These are phyloP conservation scores for Capsella rubella DNA, from an alignment of 441 rosid genomes.

Conservation along the genomic window DNA sequence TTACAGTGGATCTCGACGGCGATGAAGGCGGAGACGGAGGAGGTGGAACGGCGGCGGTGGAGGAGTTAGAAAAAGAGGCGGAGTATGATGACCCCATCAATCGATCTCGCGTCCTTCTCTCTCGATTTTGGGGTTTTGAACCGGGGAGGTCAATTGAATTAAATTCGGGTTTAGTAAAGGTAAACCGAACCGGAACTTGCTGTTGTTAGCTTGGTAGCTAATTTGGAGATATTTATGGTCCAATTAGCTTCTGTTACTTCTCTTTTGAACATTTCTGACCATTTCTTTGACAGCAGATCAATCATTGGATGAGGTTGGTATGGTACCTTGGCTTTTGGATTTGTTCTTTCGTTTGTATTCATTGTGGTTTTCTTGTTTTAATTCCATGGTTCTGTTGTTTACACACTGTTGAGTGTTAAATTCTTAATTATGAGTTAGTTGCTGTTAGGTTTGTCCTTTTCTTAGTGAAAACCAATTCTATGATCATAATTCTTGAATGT, in stretches of 20 bases:
- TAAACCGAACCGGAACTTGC: slow-evolving; percentile 36
- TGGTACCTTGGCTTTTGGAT: background rate
- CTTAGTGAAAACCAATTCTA: too few relatives aligned
- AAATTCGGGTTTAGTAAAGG: slow-evolving; percentile 24
- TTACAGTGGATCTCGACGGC: slow-evolving; percentile 37
- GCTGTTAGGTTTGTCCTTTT: too few relatives aligned
- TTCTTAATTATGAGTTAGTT: background rate
- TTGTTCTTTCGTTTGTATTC: background rate
- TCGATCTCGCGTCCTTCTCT: slow-evolving; percentile 24
- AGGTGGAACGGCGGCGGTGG: slow-evolving; percentile 11
- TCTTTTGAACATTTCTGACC: background rate
- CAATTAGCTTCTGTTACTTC: too few relatives aligned
- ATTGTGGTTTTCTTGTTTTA: slow-evolving; percentile 61
- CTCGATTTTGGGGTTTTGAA: slow-evolving; percentile 15
- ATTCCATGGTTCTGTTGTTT: background rate
- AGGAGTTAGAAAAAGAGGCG: slow-evolving; percentile 33
- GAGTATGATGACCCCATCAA: slow-evolving; percentile 38
- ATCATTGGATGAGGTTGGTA: too few relatives aligned
- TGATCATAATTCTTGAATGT: too few relatives aligned
- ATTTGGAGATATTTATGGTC: too few relatives aligned
- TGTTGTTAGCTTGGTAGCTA: too few relatives aligned
- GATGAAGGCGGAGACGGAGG: slow-evolving; percentile 47
- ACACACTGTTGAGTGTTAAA: background rate
- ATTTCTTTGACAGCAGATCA: too few relatives aligned
- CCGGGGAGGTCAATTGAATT: slow-evolving; percentile 19